Evolutionary conservation across 1,284 basidiomycete species (phyloP).

Genomic region (Tetrapyrgos nigripes): DNA sequence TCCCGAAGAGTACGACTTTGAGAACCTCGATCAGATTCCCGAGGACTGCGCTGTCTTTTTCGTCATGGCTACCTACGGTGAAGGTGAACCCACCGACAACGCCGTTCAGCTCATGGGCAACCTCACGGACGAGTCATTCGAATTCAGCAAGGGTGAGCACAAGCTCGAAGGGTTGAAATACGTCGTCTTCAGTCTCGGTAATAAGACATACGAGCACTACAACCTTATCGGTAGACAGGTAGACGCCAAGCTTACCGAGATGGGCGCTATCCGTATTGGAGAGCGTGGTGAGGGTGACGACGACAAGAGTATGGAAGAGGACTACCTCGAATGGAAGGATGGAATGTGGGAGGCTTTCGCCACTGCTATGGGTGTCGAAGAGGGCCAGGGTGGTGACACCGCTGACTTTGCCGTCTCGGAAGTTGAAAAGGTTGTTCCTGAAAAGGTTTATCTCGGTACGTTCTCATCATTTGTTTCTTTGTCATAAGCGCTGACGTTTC

Average conservation of each 20-base stretch:
- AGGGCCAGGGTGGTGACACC: constrained; percentile 95
- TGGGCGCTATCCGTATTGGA: constrained; percentile 90
- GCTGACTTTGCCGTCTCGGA: constrained; percentile 94
- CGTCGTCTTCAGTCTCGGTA: constrained; percentile 94
- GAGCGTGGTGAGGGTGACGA: constrained; percentile 97
- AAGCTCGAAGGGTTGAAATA: constrained; percentile 90
- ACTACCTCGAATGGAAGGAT: constrained; percentile 99
- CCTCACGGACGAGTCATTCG: constrained; percentile 84
- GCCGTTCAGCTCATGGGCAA: constrained; percentile 96
- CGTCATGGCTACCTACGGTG: constrained; percentile 98
- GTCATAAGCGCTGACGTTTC: constrained; percentile 13
- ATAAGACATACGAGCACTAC: constrained; percentile 96
- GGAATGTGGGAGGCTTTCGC: constrained; percentile 94
- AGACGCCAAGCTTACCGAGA: constrained; percentile 76
- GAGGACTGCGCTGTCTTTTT: constrained; percentile 90
- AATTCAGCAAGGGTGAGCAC: constrained; percentile 84
- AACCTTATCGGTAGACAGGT: constrained; percentile 88
- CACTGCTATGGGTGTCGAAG: constrained; percentile 85
- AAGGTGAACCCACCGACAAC: constrained; percentile 99
- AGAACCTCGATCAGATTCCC: constrained; percentile 91
- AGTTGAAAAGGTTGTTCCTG: constrained; percentile 54
- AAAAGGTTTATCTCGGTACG: constrained; percentile 92
- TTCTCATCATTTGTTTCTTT: constrained; percentile 13
- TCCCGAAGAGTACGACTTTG: constrained; percentile 97
- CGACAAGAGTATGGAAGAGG: constrained; percentile 99